Percentiles rank a stretch among this genome's conserved stretches.
Conservation (phyloP, 495 filamentous ascomycete genomes). For the Aspergillus olivimuriae region DNA sequence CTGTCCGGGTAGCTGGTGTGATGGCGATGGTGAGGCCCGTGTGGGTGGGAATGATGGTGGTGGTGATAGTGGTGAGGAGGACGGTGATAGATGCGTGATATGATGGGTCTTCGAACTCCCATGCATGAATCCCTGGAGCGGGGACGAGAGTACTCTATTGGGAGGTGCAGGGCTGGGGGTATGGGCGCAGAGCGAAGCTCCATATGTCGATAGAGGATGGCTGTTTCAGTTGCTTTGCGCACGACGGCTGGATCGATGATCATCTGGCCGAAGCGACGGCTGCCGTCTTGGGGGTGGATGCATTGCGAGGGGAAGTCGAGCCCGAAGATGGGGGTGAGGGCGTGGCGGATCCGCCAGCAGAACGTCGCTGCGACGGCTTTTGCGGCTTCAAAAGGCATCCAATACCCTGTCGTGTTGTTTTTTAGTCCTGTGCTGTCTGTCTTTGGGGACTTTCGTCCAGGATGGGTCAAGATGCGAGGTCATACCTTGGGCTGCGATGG, state of each 20-base stretch:
- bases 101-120: no score
- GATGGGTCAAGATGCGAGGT: not conserved
- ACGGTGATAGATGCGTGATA: not conserved
- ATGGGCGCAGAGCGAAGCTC: conserved; percentile 11
- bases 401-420: conserved; percentile 57
- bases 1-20: conserved; percentile 17
- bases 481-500: conserved; percentile 81
- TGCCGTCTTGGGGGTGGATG: conserved; percentile 48
- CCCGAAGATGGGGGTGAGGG: conserved; percentile 84
- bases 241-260: conserved; percentile 60
- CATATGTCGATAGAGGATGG: conserved; percentile 39
- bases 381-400: conserved; percentile 87
- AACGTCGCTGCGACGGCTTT: conserved; percentile 80
- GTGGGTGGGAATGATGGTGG: not conserved
- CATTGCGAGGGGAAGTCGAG: conserved; percentile 68
- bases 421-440: not conserved
- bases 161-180: not conserved
- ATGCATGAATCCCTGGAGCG: no score
- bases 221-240: conserved; percentile 43
- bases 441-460: not conserved
- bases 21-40: conserved; percentile 6
- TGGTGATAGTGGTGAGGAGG: not conserved
- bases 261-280: conserved; percentile 54
- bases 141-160: no score
- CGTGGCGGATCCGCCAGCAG: conserved; percentile 76